Conservation (phyloP, 768 basidiomycete genomes). For the Phanerochaete carnosa region DNA sequence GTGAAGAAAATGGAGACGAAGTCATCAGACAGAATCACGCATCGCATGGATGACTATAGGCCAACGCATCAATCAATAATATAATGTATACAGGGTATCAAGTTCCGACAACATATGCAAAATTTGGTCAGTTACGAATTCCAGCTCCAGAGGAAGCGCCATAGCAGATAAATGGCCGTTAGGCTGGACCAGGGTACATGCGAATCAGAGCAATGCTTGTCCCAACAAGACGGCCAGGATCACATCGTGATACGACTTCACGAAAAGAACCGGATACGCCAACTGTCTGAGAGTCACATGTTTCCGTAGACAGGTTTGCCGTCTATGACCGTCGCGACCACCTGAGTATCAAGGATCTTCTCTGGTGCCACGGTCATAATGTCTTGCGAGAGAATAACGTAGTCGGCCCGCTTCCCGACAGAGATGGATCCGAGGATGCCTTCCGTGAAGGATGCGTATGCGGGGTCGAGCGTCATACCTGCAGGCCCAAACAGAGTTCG, state of each 20-base stretch:
- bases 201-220: background rate
- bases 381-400: conserved; percentile 78
- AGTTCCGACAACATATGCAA: background rate
- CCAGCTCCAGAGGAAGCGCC: background rate
- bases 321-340: conserved; percentile 76
- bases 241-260: background rate
- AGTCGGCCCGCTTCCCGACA: conserved; percentile 80
- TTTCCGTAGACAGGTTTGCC: conserved; percentile 50
- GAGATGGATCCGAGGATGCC: conserved; percentile 70
- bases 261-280: background rate
- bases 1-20: no score
- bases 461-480: conserved; percentile 88
- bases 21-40: background rate
- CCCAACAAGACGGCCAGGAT: conserved; percentile 3
- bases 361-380: conserved; percentile 64
- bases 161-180: background rate
- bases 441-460: conserved; percentile 85
- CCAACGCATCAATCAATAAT: background rate
- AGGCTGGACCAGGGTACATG: conserved; percentile 8
- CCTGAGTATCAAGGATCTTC: conserved; percentile 64
- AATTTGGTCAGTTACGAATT: background rate
- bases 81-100: no score
- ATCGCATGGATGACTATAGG: background rate
- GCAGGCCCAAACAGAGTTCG: background rate
- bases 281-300: conserved; percentile 20